Evolutionary conservation across 2,329 filamentous ascomycete genomes (phyloP).

Genomic region (Venturia pyrina): DNA sequence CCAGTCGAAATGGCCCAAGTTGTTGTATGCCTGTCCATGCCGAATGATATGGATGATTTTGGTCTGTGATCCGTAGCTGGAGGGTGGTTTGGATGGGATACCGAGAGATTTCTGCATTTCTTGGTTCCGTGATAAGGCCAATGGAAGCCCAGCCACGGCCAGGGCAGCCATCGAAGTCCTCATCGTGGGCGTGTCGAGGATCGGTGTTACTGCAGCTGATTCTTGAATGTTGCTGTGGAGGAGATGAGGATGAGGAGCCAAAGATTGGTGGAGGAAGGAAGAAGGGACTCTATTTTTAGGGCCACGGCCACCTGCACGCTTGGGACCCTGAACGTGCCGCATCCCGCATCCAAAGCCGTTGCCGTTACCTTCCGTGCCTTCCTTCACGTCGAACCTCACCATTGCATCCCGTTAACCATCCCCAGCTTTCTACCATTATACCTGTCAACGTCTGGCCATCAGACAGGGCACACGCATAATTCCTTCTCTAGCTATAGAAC

Average conservation of each 20-base stretch:
- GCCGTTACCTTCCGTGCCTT: too few species aligned
- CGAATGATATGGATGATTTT: background rate
- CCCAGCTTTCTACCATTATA: background rate
- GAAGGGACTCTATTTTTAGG: background rate
- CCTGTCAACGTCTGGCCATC: background rate
- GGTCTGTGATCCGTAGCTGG: background rate
- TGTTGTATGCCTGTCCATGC: slow-evolving; percentile 1
- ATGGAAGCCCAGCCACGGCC: background rate
- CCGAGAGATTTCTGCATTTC: background rate
- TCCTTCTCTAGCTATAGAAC: too few species aligned
- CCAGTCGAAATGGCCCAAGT: background rate
- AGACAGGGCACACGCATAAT: too few species aligned
- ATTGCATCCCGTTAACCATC: background rate
- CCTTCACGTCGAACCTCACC: background rate
- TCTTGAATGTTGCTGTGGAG: background rate
- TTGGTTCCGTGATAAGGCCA: background rate
- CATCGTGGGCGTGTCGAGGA: background rate
- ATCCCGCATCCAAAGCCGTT: background rate
- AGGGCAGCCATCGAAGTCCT: background rate
- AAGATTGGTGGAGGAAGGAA: background rate
- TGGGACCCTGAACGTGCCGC: background rate
- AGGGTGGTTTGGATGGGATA: background rate
- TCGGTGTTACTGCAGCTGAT: background rate
- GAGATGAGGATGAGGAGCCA: background rate
- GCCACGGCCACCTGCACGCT: background rate